Evolutionary conservation across 2,329 filamentous ascomycete species (phyloP), one percentile per base, ranked within the genome.

Genomic region (Monosporascus sp.): DNA sequence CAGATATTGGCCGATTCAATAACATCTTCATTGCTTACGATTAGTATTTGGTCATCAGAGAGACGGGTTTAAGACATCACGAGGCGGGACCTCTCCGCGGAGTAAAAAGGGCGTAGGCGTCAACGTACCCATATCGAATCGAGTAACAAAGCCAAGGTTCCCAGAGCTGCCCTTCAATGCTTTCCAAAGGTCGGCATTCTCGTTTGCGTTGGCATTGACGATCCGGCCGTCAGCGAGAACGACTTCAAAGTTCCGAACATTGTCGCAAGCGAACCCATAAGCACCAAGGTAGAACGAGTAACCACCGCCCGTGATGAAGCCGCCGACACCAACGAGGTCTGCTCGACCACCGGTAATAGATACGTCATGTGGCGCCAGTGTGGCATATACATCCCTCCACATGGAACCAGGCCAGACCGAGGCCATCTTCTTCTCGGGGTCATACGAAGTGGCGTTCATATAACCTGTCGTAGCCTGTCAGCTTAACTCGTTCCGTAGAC

Each of bases 161-260:
- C 65, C 69, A n/a, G 67, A 65, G n/a, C 74, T 73, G 9, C 73
- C 74, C 41, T 71, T 69, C 4, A 75, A 61, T 2, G 73, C 74
- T 53, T 64, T 67, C 58, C 64, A 76, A 3, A 77, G 65, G 50
- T 76, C 72, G 0, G 61, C n/a, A 50, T 74, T 66, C 16, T 63
- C 51, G 1, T 60, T 49, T 2, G 55, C 56, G 46, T 68, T 73
- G 11, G 69, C 74, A 8, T 69, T 67, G 26, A 76, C 61, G 47
- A 78, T 67, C 6, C 53, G 43, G 3, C 75, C 74, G 52, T 70
- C 63, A 1, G 71, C 70, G 2, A 76, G 68, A 3, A 79, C 74
- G 26, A 78, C 67, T 55, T 76, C 67, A 50, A 63, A 74, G 47
- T 67, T 67, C 7, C 65, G 55, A 7, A 77, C 65, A 37, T 67